Base-by-base conservation (phyloP, 805 yeast genomes). In the Yamadazyma kitorensis region DNA sequence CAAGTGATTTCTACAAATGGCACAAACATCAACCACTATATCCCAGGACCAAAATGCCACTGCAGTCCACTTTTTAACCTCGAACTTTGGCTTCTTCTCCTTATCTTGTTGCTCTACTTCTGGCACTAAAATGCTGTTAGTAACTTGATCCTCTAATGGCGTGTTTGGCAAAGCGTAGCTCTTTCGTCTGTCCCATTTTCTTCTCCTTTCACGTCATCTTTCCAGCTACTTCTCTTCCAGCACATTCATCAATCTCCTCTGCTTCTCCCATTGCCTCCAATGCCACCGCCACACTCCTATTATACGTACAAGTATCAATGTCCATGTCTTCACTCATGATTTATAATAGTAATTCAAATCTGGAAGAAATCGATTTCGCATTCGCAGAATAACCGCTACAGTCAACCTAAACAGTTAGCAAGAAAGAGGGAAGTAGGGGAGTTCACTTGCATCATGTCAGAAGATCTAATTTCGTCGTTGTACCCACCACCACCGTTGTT, bases 1-100 rank as follows among this genome's bases (percentile, higher is more conserved):
- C 47, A 93, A 74, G 61, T 91, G 97, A 61, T 91, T 93, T 56
- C 98, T 76, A 72, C 99, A 93, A 57, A 93, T 93, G 24, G 99
- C 98, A 70, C 99, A 93, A 36, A 86, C 87, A 45, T 94, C 98
- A 36, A 87, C 91, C 22, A 80, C 91, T 41, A 87, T 84, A 62
- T 87, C 96, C 98, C 98, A 93, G 0, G 97, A 87, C 99, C 99
- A 93, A 57, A 93, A 87, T n/a, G 98, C 98, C 31, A 93, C 98
- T 0, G 98, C 98, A 10, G 96, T 88, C 98, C 98, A 91, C 68
- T 89, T 93, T 56, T 87, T 86, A 25, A 93, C 89, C 57, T 91
- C 97, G 51, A 93, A 89, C 49, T 86, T 74, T 57, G 82, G 84
- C 65, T 82, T 65, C 16, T 42, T 35, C 2, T 39, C 17, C 40